Evolutionary conservation across 129 eudicot species (phyloP).

Genomic region (Chrysanthemum makinoi): DNA sequence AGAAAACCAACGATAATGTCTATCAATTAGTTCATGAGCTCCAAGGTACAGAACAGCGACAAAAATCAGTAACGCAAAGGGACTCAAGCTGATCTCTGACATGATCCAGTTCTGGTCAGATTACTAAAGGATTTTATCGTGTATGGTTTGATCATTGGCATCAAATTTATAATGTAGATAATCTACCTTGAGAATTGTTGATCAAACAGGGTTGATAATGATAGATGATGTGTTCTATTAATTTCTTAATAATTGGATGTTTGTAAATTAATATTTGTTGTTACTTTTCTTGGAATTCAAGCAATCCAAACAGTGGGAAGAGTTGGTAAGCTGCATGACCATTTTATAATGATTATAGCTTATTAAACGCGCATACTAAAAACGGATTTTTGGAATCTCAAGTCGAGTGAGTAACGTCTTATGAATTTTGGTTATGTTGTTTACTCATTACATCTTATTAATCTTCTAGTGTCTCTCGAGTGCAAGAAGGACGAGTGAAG

Average conservation of each 20-base stretch:
- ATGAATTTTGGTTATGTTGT: too few relatives aligned
- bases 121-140: neutral
- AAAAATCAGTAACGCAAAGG: slow-evolving; percentile 11
- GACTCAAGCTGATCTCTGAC: slow-evolving; percentile 26
- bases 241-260: slow-evolving; percentile 12
- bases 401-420: too few relatives aligned
- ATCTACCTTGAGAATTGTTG: slow-evolving; percentile 25
- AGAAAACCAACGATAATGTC: slow-evolving; percentile 16
- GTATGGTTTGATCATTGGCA: slow-evolving; percentile 1
- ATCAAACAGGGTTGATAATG: slow-evolving; percentile 23
- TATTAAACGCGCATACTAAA: too few relatives aligned
- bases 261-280: slow-evolving; percentile 13
- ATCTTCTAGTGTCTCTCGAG: too few relatives aligned
- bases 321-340: slow-evolving; percentile 27
- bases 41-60: too few relatives aligned
- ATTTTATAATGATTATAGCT: neutral
- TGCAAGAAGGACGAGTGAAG: neutral
- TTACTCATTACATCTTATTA: too few relatives aligned
- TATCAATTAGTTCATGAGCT: slow-evolving; percentile 22
- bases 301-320: slow-evolving; percentile 18
- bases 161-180: slow-evolving; percentile 24
- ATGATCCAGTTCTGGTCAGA: slow-evolving; percentile 3
- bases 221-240: slow-evolving; percentile 11
- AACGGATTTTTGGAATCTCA: neutral
- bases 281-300: slow-evolving; percentile 25